Evolutionary conservation across 2,329 filamentous ascomycete genomes (phyloP).

Genomic region (Talaromyces piceae): DNA sequence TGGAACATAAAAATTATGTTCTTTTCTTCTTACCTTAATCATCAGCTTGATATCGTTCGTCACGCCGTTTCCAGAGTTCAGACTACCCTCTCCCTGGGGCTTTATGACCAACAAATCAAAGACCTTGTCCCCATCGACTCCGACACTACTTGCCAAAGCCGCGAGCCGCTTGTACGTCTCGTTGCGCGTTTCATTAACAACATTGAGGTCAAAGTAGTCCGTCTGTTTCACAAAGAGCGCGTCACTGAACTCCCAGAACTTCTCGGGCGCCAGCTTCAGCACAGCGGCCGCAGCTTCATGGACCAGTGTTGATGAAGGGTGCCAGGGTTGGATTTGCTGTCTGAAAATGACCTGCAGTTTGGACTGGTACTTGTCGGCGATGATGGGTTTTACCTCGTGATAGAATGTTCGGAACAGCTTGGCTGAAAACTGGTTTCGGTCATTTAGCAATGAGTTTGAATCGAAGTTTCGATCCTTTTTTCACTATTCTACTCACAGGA

Average conservation of each 20-base stretch:
- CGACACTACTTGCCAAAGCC: constrained; percentile 59
- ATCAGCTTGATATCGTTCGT: constrained; percentile 80
- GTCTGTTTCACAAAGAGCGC: constrained; percentile 62
- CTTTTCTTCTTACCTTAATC: constrained; percentile 67
- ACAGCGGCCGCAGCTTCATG: constrained; percentile 76
- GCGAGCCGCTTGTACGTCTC: constrained; percentile 73
- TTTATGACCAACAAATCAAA: constrained; percentile 62
- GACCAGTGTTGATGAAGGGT: constrained; percentile 69
- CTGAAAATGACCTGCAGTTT: constrained; percentile 73
- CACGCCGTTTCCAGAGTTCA: constrained; percentile 74
- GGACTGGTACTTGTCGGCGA: constrained; percentile 52
- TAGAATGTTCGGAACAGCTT: constrained; percentile 74
- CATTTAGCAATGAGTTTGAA: too few species aligned
- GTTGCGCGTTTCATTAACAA: constrained; percentile 80
- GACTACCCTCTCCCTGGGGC: constrained; percentile 55
- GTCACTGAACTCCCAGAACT: constrained; percentile 74
- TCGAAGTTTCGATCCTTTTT: too few species aligned
- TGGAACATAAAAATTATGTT: too few species aligned
- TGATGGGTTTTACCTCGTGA: constrained; percentile 54
- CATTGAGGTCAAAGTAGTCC: constrained; percentile 74
- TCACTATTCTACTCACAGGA: constrained; percentile 43
- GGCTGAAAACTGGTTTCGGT: constrained; percentile 49
- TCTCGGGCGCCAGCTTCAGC: constrained; percentile 57
- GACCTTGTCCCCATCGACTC: constrained; percentile 63
- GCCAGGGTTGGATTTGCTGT: constrained; percentile 91